Evolutionary conservation across 31 red algal genomes (phyloP), one percentile per base, ranked within the genome.

Genomic region (Pterothamnion heteromorphum): DNA sequence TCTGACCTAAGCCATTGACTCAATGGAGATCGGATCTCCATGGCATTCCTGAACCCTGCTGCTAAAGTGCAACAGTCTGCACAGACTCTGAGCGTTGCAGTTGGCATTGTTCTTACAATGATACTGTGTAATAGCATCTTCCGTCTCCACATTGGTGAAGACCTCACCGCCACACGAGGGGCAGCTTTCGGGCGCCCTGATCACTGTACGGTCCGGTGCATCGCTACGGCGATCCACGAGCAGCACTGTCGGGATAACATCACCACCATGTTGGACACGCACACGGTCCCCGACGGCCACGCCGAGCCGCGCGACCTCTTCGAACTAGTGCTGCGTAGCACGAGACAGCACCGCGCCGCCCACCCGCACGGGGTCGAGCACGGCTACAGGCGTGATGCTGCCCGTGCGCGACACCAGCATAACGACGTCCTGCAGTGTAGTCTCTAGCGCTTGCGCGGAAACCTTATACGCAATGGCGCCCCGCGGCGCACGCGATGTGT

Each of bases 391-490:
- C 5, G 96, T 97, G 43, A 97, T 94, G 21, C 94, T 83, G 14
- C 96, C 96, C 2, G 43, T 91, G 2, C 96, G 93, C 2, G 93
- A 94, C 34, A 97, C 94, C 57, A 95, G 96, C 90, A 95, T 92
- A 0, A 76, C 87, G n/a, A 97, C 91, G 35, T 93, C 94, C 3
- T 84, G 44, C n/a, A 97, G 35, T 41, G 22, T 51, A 35, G 96
- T 97, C 0, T 92, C 91, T 30, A 72, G 85, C 0, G 85, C 71
- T 41, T 93, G 91, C 5, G 94, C 93, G 9, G 92, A 35, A 88
- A 97, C 94, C 80, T 97, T 97, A 78, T 88, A 91, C 1, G 96
- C 96, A n/a, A 95, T 91, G 21, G 96, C 94, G 3, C 90, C 93
- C 2, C 92, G 91, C 36, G 96, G 96, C 0, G 94, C 93, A n/a